Base-by-base conservation (phyloP, 768 basidiomycete species). In the Lactarius sp. region DNA sequence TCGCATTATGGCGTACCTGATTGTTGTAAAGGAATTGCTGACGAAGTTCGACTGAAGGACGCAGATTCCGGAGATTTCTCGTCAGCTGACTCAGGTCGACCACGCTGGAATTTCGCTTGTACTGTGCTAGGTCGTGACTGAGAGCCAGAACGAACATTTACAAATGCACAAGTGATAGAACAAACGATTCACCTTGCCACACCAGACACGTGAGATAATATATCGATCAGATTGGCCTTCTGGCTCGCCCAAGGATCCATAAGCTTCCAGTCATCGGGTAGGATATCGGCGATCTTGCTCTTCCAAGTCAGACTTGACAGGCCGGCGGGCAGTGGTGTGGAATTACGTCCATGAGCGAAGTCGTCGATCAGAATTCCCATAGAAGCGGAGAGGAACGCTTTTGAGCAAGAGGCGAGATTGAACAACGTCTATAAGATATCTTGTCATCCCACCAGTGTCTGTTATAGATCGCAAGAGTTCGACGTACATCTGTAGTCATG, bases 331-430 rank as follows among this genome's bases (percentile, higher is more conserved):
- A 80, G 71, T 7, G 70, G 69, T 0, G 78, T 75, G 7, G 66
- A 62, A 47, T 78, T 79, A 27, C 67, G 70, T 3, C 77, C 73
- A 13, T 70, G 60, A 14, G 71, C 71, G 64, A 75, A 79, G 64
- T 79, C 78, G 33, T 78, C 75, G 52, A 79, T 76, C 27, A 80
- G 71, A 14, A 80, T 73, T 4, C 80, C 78, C 1, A 80, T 54
- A 2, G 77, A 72, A 0, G 72, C 74, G 1, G 72, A 69, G 6
- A 78, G 69, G 69, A 80, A 80, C 6, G 76, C 76, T 52, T 79
- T 77, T 8, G 77, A 77, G 34, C 74, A 73, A 0, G 76, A 78
- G 2, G 68, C 78, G 44, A 78, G 67, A 44, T 67, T 64, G 62
- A 78, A 77, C 34, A 79, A 58, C 0, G 79, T 80, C 78, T 78